Base-by-base conservation (phyloP, 169 alveolate species). In the Eimeria acervulina region DNA sequence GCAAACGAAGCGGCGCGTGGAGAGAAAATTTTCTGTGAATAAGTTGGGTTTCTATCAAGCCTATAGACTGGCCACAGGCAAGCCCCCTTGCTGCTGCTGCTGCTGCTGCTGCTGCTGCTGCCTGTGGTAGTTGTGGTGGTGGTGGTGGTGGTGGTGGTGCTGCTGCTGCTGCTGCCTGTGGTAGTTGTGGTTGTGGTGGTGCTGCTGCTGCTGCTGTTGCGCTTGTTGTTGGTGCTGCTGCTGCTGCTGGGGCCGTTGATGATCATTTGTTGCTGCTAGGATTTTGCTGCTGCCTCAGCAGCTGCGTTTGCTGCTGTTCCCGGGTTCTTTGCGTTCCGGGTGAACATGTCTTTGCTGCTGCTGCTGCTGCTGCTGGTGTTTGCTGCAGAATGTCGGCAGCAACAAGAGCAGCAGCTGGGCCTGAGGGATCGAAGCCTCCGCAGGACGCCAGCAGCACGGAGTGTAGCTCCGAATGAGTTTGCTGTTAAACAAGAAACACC, bases 331-430 rank as follows among this genome's bases (percentile, higher is more conserved):
- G 13, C 31, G 33, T 1, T 55, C 38, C 38, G 31, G 5, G 26
- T 13, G 26, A 10, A 19, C 26, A 13, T 17, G 15, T 55, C 5
- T 55, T 55, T 17, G 5, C 33, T 31, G 28, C 87, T 40, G 87
- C 15, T 36, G 51, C 51, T 40, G 87, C 66, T 55, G 66, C 66
- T 55, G 66, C 66, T 55, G 55, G 19, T 47, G 36, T 55, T 84
- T 51, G 31, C 52, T 61, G 55, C 93, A 89, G 95, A 89, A 66
- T 89, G 95, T 84, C 84, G 95, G n/a, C 68, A 89, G 74, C 95
- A 59, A 28, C 95, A 89, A 66, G 95, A 89, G 68, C 85, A 89
- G 95, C 68, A 89, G 74, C 87, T 89, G 10, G 95, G 95, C 5
- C 33, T 89, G 70, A 47, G 95, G 12, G 95, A 89, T 72, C 68